Conservation (phyloP, 768 basidiomycete species). For the Asterophora lycoperdoides region DNA sequence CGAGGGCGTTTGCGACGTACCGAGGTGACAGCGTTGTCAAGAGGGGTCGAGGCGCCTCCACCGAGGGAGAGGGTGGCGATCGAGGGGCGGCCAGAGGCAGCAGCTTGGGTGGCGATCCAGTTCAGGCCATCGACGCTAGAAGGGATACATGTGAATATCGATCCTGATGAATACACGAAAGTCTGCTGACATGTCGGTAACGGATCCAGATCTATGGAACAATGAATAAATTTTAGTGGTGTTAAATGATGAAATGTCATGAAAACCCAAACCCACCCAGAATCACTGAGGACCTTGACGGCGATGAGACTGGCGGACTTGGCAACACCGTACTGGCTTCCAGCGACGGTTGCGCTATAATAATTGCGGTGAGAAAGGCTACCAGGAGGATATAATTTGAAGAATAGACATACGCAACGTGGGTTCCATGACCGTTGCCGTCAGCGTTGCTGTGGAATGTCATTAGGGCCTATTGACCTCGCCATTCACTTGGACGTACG, state of each 20-base stretch:
- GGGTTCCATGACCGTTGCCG: too few species aligned
- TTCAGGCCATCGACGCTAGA: constrained; percentile 5
- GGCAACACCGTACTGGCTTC: too few species aligned
- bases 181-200: constrained; percentile 9
- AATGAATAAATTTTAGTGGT: background rate
- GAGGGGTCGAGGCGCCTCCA: too few species aligned
- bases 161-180: background rate
- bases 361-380: background rate
- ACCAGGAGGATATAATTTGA: background rate
- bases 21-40: too few species aligned
- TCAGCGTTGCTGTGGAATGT: too few species aligned
- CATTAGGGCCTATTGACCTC: too few species aligned
- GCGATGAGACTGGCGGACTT: constrained; percentile 11
- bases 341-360: constrained; percentile 31
- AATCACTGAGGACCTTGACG: constrained; percentile 9
- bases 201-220: constrained; percentile 5
- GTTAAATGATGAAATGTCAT: background rate
- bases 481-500: too few species aligned
- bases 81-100: too few species aligned
- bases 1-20: background rate
- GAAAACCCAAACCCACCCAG: background rate
- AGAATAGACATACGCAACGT: too few species aligned
- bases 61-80: too few species aligned
- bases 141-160: background rate
- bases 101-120: background rate